Evolutionary conservation across 2,329 filamentous ascomycete genomes (phyloP), one percentile per base, ranked within the genome.

Genomic region (Venturia pyrina): DNA sequence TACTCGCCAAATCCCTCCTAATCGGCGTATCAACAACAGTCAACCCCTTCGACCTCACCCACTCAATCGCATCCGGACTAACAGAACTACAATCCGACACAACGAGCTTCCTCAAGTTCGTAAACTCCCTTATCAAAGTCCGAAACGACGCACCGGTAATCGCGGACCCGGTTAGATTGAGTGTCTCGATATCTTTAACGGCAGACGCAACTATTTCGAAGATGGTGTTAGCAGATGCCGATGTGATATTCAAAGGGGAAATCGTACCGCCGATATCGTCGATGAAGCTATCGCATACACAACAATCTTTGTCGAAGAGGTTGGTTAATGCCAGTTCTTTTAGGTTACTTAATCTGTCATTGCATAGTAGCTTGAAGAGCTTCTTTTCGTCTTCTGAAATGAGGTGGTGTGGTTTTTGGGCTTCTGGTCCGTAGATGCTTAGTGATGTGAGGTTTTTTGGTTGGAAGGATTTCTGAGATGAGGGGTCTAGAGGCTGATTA

Each of bases 371-470:
- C 5, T 19, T 4, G 15, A n/a, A 2, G 28, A 59, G 32, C 37
- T 59, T 59, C 11, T 34, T 28, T 21, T 34, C 53, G 32, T 59
- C 53, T 15, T 59, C 53, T 37, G 53, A 21, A n/a, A 59, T 59
- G 15, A 59, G 32, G 10, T 59, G 53, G 13, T 59, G 53, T 59
- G 53, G 53, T 37, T 59, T 59, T n/a, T 59, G 53, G 15, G 53
- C 53, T 59, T 59, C 53, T n/a, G 53, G 53, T 19, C 53, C 53
- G 21, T 68, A 68, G 10, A 74, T 21, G 40, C 44, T 62, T 44
- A 44, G 37, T 28, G 60, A 48, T 11, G 66, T 59, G 1, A 73
- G 66, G 3, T 46, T 69, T 37, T 64, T 69, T 3, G 72, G 44
- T 2, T 44, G 43, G 10, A 59, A 53, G 40, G 34, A 65, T 46